A percentile compares a stretch with the other conserved stretches of the same genome.
These are phyloP conservation scores for Coniochaeta prunicola DNA, from an alignment of 2,329 filamentous ascomycete genomes.

Conservation along the genomic window DNA sequence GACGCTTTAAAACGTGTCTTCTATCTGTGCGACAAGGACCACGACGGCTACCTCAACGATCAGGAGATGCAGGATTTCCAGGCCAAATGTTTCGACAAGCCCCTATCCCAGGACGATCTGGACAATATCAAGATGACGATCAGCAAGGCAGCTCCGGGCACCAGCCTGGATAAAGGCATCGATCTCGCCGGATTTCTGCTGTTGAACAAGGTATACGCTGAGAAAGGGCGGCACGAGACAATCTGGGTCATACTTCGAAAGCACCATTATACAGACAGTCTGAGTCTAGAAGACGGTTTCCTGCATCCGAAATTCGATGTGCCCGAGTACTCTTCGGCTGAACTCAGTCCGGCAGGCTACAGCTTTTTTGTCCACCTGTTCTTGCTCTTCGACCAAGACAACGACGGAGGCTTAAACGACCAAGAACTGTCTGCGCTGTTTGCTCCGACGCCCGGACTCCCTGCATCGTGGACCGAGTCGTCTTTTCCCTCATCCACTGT, in stretches of 20 bases:
- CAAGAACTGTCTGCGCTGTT: conserved; percentile 80
- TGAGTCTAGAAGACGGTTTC: conserved; percentile 86
- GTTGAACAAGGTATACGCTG: conserved; percentile 91
- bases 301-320: conserved; percentile 92
- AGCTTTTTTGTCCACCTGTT: conserved; percentile 97
- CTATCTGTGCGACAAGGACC: conserved; percentile 92
- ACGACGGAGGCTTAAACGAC: conserved; percentile 88
- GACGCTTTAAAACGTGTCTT: conserved; percentile 86
- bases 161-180: conserved; percentile 63
- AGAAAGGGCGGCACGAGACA: conserved; percentile 95
- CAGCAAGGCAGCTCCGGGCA: conserved; percentile 56
- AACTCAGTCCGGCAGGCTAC: conserved; percentile 89
- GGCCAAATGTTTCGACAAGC: conserved; percentile 83
- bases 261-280: conserved; percentile 92
- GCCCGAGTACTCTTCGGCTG: conserved; percentile 83
- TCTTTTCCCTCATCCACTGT: conserved; percentile 92
- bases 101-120: conserved; percentile 72
- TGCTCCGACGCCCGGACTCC: conserved; percentile 84
- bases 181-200: conserved; percentile 78
- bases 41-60: conserved; percentile 87
- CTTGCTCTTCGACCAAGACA: conserved; percentile 91
- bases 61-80: conserved; percentile 89
- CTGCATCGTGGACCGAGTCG: conserved; percentile 78
- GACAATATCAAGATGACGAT: conserved; percentile 88
- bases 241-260: conserved; percentile 96